Conservation (phyloP, 106 monocot genomes). For the Dioscorea alata region DNA sequence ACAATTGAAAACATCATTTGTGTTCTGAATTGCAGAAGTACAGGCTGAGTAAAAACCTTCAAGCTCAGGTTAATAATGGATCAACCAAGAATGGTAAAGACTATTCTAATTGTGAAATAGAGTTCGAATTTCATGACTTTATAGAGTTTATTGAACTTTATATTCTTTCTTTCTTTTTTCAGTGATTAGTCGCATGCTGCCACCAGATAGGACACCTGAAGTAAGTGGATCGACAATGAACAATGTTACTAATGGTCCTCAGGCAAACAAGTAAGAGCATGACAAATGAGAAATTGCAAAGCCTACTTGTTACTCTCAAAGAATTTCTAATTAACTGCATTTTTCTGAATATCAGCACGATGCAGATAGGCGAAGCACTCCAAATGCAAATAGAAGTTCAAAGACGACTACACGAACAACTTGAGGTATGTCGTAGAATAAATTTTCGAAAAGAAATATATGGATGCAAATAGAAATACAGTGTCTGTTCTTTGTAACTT, state of each 20-base stretch:
- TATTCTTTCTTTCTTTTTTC: neutral
- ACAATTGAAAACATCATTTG: neutral
- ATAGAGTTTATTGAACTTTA: too few species aligned
- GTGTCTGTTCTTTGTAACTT: too few species aligned
- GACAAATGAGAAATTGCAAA: neutral
- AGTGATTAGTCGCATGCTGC: slow-evolving; percentile 13
- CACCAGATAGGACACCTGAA: slow-evolving; percentile 39
- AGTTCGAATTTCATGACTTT: too few species aligned
- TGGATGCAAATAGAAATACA: too few species aligned
- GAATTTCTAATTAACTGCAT: neutral
- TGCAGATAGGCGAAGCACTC: slow-evolving; percentile 80
- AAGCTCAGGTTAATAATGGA: slow-evolving; percentile 25
- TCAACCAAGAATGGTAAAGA: slow-evolving; percentile 35
- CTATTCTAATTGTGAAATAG: too few species aligned
- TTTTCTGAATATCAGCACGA: slow-evolving; percentile 27
- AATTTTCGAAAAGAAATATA: too few species aligned
- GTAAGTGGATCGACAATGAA: slow-evolving; percentile 15
- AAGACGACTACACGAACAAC: slow-evolving; percentile 70
- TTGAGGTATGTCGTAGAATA: slow-evolving; percentile 45
- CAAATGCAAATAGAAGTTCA: slow-evolving; percentile 93
- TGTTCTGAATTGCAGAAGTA: slow-evolving; percentile 37
- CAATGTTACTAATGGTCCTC: slow-evolving; percentile 20
- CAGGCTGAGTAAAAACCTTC: slow-evolving; percentile 54
- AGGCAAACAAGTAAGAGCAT: slow-evolving; percentile 60
- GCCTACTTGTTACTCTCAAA: neutral